A percentile compares a stretch with the other conserved stretches of the same genome.
Conservation (phyloP, 176 grass and related monocot genomes). For the sorghum (Sorghum bicolor) region DNA sequence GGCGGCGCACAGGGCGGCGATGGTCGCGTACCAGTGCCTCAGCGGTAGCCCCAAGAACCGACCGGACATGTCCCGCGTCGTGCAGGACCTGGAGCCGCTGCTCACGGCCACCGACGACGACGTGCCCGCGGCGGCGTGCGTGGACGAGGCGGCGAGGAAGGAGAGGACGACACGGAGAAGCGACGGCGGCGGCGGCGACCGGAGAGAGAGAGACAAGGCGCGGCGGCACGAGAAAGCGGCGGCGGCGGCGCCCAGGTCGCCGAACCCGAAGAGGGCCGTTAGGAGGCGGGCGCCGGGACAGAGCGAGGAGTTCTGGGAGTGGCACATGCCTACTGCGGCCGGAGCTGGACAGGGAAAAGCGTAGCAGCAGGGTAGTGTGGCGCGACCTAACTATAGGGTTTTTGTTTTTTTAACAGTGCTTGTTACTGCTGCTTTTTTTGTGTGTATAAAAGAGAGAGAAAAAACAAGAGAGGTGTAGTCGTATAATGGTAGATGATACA, state of each 20-base stretch:
- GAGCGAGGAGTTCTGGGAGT: conserved; percentile 51
- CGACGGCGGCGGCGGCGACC: not conserved
- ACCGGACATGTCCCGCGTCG: conserved; percentile 64
- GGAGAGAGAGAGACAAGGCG: not conserved
- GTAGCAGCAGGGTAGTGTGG: not conserved
- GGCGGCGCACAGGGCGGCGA: conserved; percentile 47
- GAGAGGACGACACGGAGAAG: not conserved
- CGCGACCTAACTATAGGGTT: not conserved
- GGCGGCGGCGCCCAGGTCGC: not conserved
- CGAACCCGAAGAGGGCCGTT: conserved; percentile 6
- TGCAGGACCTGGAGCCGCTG: conserved; percentile 65
- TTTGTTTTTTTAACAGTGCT: not conserved
- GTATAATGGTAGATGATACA: not conserved
- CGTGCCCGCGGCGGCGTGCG: not conserved
- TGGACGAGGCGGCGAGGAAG: not conserved
- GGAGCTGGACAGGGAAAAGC: not conserved
- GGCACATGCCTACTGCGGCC: not conserved
- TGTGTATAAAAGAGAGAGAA: not conserved
- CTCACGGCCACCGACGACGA: conserved; percentile 22
- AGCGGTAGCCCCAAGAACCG: conserved; percentile 61
- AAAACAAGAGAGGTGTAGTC: not conserved
- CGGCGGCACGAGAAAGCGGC: not conserved
- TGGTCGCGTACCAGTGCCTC: conserved; percentile 68
- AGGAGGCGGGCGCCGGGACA: not conserved
- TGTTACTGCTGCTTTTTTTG: not conserved